phyloP scores from a whole-genome alignment of 352 stramenopile genomes.

The Halophytophthora batemanensis region DNA sequence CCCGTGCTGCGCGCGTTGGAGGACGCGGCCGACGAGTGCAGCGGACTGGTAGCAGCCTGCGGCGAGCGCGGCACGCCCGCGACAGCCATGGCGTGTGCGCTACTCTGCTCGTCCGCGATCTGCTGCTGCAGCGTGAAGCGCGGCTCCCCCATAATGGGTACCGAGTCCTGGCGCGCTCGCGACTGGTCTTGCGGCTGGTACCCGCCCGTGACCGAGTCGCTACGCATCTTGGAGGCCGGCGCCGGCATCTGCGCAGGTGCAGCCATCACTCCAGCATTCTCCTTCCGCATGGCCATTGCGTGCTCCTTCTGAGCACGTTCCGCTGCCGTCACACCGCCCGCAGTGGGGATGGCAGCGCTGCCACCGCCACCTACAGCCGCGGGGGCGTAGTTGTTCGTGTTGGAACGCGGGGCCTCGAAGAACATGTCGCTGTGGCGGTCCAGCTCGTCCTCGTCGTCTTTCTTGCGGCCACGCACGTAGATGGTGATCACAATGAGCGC shows the following conservation, averaged over 20 bases:
- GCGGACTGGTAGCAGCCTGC: constrained; percentile 20
- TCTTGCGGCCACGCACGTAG: constrained; percentile 48
- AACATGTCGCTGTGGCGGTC: constrained; percentile 62
- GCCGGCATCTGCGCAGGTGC: constrained; percentile 16
- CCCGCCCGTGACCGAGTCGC: constrained; percentile 28
- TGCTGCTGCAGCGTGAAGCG: constrained; percentile 41
- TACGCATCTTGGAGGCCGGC: constrained; percentile 33
- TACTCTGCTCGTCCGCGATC: constrained; percentile 29
- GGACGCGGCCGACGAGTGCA: constrained; percentile 2
- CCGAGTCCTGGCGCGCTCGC: constrained; percentile 32
- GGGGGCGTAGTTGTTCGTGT: constrained; percentile 42
- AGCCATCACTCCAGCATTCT: constrained; percentile 18
- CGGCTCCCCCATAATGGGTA: constrained; percentile 27
- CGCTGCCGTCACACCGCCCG: constrained; percentile 10
- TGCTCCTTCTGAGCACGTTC: constrained; percentile 26
- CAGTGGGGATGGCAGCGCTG: constrained; percentile 11
- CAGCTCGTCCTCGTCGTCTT: constrained; percentile 45
- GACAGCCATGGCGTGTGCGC: constrained; percentile 17
- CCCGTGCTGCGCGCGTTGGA: background rate
- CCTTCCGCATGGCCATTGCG: constrained; percentile 29
- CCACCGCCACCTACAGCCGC: constrained; percentile 11
- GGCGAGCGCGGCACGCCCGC: constrained; percentile 21
- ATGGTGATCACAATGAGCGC: constrained; percentile 55
- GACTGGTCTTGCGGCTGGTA: constrained; percentile 21
- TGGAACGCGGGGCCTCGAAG: constrained; percentile 56